Percentiles rank a stretch among this genome's conserved stretches.
phyloP scores from a whole-genome alignment of 2,329 filamentous ascomycete genomes.

The Thelonectria discophora region DNA sequence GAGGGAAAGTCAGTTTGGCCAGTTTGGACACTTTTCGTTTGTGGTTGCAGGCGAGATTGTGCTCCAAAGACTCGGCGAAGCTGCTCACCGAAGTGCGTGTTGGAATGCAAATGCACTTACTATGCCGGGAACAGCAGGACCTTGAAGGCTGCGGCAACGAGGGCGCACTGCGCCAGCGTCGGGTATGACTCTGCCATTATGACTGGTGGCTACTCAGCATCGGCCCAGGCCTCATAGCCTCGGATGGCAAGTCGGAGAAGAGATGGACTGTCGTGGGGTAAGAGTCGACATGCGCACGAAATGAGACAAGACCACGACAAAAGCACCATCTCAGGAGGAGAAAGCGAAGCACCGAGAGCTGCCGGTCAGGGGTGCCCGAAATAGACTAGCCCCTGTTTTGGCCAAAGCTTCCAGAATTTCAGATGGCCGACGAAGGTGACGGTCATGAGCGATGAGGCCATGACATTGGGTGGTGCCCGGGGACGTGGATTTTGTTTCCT shows the following conservation, averaged over 20 bases:
- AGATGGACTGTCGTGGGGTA: constrained; percentile 1
- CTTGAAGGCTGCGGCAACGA: constrained; percentile 89
- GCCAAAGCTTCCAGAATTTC: constrained; percentile 21
- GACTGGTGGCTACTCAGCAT: constrained; percentile 29
- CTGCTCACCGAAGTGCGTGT: constrained; percentile 4
- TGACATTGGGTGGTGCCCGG: constrained; percentile 8
- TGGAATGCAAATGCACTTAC: constrained; percentile 62
- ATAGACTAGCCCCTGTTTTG: constrained; percentile 3
- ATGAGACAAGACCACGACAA: constrained; percentile 7
- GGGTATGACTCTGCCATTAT: constrained; percentile 84
- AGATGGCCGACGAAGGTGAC: background rate
- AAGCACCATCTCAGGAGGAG: constrained; percentile 13
- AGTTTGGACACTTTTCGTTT: background rate
- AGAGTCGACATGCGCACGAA: constrained; percentile 6
- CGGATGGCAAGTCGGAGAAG: constrained; percentile 16
- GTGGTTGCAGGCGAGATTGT: background rate
- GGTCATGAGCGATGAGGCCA: too few relatives aligned
- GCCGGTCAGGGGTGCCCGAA: background rate
- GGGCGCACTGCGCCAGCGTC: constrained; percentile 85
- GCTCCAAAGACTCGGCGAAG: background rate
- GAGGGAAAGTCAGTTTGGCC: constrained; percentile 7
- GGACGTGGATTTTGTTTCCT: constrained; percentile 10
- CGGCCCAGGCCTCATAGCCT: constrained; percentile 41
- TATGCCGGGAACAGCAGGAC: constrained; percentile 93
- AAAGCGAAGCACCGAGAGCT: background rate